These are phyloP conservation scores for Nitzschia sp. DNA, from an alignment of 108 stramenopile species.

Conservation along the genomic window DNA sequence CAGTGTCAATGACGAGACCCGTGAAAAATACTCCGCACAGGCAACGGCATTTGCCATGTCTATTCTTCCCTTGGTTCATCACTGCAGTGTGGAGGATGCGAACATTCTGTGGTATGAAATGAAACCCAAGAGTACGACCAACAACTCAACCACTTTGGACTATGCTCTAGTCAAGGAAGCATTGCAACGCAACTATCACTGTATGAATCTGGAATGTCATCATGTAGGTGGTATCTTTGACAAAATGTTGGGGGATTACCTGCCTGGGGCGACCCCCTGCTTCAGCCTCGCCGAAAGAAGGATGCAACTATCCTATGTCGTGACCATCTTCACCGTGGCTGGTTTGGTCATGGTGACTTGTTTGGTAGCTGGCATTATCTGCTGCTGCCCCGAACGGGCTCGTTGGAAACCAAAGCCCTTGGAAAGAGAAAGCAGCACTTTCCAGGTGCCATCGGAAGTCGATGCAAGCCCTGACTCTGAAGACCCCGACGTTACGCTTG, in stretches of 20 bases:
- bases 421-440: too few relatives aligned
- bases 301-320: neutral
- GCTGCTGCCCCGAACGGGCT: too few relatives aligned
- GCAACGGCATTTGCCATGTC: constrained; percentile 69
- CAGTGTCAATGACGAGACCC: constrained; percentile 12
- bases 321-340: too few relatives aligned
- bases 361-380: too few relatives aligned
- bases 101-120: constrained; percentile 53
- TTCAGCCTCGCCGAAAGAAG: neutral
- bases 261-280: neutral
- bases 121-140: constrained; percentile 23
- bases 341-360: too few relatives aligned
- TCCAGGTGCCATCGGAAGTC: too few relatives aligned
- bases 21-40: constrained; percentile 59
- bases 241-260: neutral
- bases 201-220: constrained; percentile 51
- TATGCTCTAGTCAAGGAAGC: constrained; percentile 52
- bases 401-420: too few relatives aligned
- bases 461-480: too few relatives aligned
- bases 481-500: too few relatives aligned
- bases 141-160: constrained; percentile 19
- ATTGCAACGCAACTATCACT: constrained; percentile 62
- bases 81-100: constrained; percentile 46
- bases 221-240: constrained; percentile 65
- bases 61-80: constrained; percentile 58